These are phyloP conservation scores for Moniliophthora roreri DNA, from an alignment of 1,284 basidiomycete genomes.

Conservation along the genomic window DNA sequence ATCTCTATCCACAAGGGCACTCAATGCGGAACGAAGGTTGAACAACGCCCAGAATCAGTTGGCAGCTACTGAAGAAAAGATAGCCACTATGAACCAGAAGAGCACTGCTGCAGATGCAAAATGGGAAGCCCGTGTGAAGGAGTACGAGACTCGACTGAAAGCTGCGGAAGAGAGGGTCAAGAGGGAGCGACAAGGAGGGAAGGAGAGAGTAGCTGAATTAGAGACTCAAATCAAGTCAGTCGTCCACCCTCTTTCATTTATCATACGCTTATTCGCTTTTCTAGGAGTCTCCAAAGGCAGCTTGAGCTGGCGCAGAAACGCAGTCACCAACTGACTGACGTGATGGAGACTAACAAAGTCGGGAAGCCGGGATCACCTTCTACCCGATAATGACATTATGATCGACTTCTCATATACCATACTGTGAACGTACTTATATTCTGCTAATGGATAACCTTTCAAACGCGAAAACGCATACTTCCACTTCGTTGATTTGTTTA, in stretches of 20 bases:
- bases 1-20: constrained; percentile 69
- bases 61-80: constrained; percentile 78
- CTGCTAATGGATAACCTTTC: no score
- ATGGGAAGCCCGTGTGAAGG: constrained; percentile 92
- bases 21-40: constrained; percentile 81
- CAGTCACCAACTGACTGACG: constrained; percentile 63
- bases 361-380: background rate
- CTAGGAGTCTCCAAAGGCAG: constrained; percentile 67
- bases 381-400: no score
- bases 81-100: constrained; percentile 72
- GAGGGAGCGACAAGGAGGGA: constrained; percentile 91
- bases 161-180: constrained; percentile 94
- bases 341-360: constrained; percentile 51
- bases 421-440: no score
- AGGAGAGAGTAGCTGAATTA: constrained; percentile 76
- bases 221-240: constrained; percentile 71
- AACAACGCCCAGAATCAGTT: constrained; percentile 84
- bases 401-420: no score
- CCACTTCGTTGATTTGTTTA: no score
- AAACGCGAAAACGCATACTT: no score
- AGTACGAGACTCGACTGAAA: constrained; percentile 84
- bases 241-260: constrained; percentile 13
- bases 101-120: constrained; percentile 72
- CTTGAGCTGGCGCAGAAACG: constrained; percentile 71
- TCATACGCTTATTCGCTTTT: constrained; percentile 12